phyloP scores from a whole-genome alignment of 2,329 filamentous ascomycete genomes.

The Ophiostoma ulmi region DNA sequence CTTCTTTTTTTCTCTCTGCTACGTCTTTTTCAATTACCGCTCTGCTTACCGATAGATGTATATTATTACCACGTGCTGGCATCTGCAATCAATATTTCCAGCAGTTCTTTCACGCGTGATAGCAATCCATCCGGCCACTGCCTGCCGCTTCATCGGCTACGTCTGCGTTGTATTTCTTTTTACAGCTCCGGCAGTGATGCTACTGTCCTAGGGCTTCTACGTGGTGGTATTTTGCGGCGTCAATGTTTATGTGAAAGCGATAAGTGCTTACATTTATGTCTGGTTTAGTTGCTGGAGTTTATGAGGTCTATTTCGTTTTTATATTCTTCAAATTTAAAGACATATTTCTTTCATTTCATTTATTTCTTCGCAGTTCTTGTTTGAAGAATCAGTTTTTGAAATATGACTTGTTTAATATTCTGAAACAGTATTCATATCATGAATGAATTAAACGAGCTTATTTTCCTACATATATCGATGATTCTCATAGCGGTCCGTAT shows the following conservation, averaged over 20 bases:
- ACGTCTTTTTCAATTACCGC: too few relatives aligned
- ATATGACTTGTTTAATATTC: too few relatives aligned
- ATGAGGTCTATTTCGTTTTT: background rate
- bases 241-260: background rate
- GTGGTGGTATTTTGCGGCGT: slow-evolving; percentile 2
- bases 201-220: background rate
- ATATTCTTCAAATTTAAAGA: too few relatives aligned
- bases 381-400: too few relatives aligned
- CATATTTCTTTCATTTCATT: too few relatives aligned
- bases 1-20: background rate
- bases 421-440: too few relatives aligned
- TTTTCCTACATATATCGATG: too few relatives aligned
- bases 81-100: background rate
- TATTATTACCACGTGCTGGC: background rate
- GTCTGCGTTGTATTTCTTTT: background rate
- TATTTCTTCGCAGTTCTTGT: too few relatives aligned
- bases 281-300: background rate
- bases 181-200: background rate
- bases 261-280: background rate
- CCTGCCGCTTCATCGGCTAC: background rate
- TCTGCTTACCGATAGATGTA: background rate
- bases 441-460: too few relatives aligned
- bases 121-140: background rate
- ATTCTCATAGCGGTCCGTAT: background rate
- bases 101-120: background rate